Percentiles rank a stretch among this genome's conserved stretches.
Conservation (phyloP, 2,329 filamentous ascomycete species). For the Aureobasidium sp. region DNA sequence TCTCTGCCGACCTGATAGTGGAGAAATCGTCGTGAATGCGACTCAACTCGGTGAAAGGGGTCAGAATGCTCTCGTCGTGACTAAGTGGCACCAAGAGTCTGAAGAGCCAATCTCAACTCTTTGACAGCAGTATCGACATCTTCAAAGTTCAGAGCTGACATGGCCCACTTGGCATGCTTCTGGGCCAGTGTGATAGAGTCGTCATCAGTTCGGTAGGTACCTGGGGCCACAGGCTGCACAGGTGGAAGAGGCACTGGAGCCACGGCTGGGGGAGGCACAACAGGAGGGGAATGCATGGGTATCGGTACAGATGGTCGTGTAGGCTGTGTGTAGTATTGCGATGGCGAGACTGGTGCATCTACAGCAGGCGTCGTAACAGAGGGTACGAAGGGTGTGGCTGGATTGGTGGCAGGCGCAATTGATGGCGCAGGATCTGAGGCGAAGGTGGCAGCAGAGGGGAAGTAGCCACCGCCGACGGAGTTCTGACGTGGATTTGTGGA, state of each 20-base stretch:
- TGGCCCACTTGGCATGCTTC: conserved; percentile 95
- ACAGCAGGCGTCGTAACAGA: conserved; percentile 3
- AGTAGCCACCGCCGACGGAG: conserved; percentile 53
- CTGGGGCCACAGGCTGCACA: conserved; percentile 30
- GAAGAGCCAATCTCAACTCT: conserved; percentile 71
- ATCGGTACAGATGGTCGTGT: conserved; percentile 22
- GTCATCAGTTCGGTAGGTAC: conserved; percentile 55
- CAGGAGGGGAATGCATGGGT: conserved; percentile 22
- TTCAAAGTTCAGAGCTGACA: conserved; percentile 93
- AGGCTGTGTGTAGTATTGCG: conserved; percentile 21
- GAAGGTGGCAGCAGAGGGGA: conserved; percentile 46
- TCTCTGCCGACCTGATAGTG: neutral
- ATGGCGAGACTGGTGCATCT: conserved; percentile 19
- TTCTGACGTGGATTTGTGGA: conserved; percentile 33
- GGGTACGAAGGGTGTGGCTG: conserved; percentile 17
- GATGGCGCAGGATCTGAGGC: conserved; percentile 33
- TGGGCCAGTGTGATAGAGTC: conserved; percentile 69
- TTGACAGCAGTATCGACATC: conserved; percentile 85
- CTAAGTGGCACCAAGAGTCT: conserved; percentile 57
- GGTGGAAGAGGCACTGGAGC: conserved; percentile 16
- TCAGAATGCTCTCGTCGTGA: neutral
- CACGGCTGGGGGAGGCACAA: conserved; percentile 21
- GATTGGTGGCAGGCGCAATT: conserved; percentile 31
- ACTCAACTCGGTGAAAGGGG: neutral
- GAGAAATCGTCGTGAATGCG: neutral